Base-by-base conservation (phyloP, 2,329 filamentous ascomycete genomes). In the Rutstroemia sp. region DNA sequence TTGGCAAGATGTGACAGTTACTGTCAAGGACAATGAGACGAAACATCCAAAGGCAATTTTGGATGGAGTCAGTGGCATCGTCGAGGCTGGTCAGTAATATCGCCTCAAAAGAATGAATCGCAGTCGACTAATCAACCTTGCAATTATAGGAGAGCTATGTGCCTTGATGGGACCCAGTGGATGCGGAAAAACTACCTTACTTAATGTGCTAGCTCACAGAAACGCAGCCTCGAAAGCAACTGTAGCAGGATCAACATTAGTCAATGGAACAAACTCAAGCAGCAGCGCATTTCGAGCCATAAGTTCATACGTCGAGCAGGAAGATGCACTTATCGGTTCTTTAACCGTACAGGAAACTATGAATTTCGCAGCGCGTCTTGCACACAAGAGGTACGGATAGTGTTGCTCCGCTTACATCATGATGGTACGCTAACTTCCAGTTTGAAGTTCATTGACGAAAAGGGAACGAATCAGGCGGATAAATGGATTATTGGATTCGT, bases 301-400 rank as follows among this genome's bases (percentile, higher is more conserved):
- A 50, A 86, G 81, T 54, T 83, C 83, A 48, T 95, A 91, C 67
- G 90, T 95, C 21, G 90, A 95, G 73, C 90, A 95, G 70, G 89
- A 95, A 62, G 90, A 95, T 74, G 86, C 88, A 1, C 76, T 95
- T 12, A 87, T 92, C 51, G 90, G 89, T 4, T 86, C 86, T 0
- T 75, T 95, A 61, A 95, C 89, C 0, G 88, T 92, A 8, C 77
- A 80, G 27, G 90, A 95, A 73, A 95, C 89, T 0, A 73, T 95
- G 58, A 74, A 83, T 60, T 95, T 95, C 69, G 86, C 88, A 0
- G 87, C 89, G 0, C 80, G 86, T 27, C 78, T 95, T 4, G 72
- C 83, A 58, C 64, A 86, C 63, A 70, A 78, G 1, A 76, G 75
- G 80, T 81, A 71, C 62, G 71, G 9, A 16, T 34, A 4, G 27